Base-by-base conservation (phyloP, 2,329 filamentous ascomycete genomes). In the Bipolaris cookei region DNA sequence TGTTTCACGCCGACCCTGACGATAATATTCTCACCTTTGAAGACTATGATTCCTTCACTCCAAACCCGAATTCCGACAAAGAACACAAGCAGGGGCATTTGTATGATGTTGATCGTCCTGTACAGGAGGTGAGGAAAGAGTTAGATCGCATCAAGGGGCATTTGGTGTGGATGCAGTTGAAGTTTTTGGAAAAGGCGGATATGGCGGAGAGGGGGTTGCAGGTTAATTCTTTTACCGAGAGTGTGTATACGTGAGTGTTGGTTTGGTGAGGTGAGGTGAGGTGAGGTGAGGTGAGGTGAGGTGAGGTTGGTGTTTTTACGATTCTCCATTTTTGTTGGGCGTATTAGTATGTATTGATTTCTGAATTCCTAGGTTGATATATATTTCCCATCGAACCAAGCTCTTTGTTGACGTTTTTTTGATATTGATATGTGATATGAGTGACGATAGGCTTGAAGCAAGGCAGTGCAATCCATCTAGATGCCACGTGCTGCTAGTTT, bases 101-200 rank as follows among this genome's bases (percentile, higher is more conserved):
- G 57, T 96, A 90, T 68, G 92, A 96, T 73, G 86, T 86, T 56
- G 91, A 89, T 76, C 56, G 66, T 6, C 66, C 70, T 0, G 84
- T 87, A 0, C 82, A 88, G 21, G 88, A 96, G 53, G 87, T 95
- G 6, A 84, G 90, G 14, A 76, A 83, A 63, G 92, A 94, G 75
- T 80, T 98, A 47, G 88, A 92, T 67, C 83, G 89, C 70, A 86
- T 98, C 65, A 88, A 87, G 78, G 94, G 94, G 0, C 94, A 98
- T 79, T 76, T 98, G 38, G 94, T 98, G 6, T 96, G 91, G 91
- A 94, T 97, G 88, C 92, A 92, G n/a, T 76, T 98, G 69, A 86
- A 92, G 43, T 98, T 97, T 73, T 77, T 98, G 71, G 83, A 85
- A 68, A 88, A 96, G 62, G 92, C 88, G 0, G 84, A 91, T 67